These are phyloP conservation scores for Zygoascus tannicola DNA, from an alignment of 805 yeast species.

Conservation along the genomic window DNA sequence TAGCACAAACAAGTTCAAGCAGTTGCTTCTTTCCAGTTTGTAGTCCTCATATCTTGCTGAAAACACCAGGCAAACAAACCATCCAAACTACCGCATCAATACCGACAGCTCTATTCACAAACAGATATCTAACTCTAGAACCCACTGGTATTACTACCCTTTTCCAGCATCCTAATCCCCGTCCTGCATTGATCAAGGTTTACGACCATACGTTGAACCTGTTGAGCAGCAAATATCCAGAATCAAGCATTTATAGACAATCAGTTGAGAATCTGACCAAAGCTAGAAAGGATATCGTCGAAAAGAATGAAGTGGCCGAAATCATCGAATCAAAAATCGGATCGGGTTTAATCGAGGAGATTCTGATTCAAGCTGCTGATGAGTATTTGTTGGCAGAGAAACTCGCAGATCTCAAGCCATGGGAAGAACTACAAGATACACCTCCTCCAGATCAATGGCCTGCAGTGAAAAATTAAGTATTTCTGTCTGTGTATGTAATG, in stretches of 20 bases:
- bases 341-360: slow-evolving; percentile 76
- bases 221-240: slow-evolving; percentile 54
- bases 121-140: no score
- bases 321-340: slow-evolving; percentile 68
- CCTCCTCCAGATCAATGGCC: slow-evolving; percentile 78
- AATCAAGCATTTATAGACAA: slow-evolving; percentile 64
- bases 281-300: slow-evolving; percentile 58
- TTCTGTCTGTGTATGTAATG: no score
- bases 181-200: slow-evolving; percentile 63
- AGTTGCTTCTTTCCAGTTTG: no score
- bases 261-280: slow-evolving; percentile 64
- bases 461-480: not conserved
- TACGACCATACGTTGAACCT: slow-evolving; percentile 60
- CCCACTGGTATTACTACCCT: slow-evolving; percentile 81
- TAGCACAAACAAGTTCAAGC: no score
- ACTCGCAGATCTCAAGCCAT: slow-evolving; percentile 58
- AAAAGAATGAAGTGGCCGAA: slow-evolving; percentile 49
- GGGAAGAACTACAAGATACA: slow-evolving; percentile 76
- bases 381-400: slow-evolving; percentile 60
- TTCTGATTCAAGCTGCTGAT: slow-evolving; percentile 72
- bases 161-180: slow-evolving; percentile 72
- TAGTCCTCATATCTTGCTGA: no score
- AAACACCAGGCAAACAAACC: no score
- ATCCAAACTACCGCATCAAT: no score
- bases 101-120: no score